These are phyloP conservation scores for Phyllosticta citrichinensis DNA, from an alignment of 2,329 filamentous ascomycete genomes.

Conservation along the genomic window DNA sequence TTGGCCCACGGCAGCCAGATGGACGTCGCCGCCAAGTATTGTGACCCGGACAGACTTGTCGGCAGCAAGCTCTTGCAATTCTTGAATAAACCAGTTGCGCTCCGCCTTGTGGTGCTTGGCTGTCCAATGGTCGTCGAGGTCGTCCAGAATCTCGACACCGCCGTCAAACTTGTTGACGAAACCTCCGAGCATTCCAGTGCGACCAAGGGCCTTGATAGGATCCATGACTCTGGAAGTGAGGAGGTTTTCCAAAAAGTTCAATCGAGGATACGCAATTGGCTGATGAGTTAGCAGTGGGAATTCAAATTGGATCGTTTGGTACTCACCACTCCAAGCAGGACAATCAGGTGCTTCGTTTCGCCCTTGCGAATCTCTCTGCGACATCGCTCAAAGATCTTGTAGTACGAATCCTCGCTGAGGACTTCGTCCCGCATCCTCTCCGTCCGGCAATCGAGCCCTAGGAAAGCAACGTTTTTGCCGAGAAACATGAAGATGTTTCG, in stretches of 20 bases:
- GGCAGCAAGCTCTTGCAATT: slow-evolving; percentile 84
- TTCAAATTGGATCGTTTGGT: neutral
- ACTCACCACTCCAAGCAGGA: slow-evolving; percentile 69
- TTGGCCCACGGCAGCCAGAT: slow-evolving; percentile 83
- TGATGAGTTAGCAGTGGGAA: slow-evolving; percentile 1
- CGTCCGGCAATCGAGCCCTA: slow-evolving; percentile 85
- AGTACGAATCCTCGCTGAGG: slow-evolving; percentile 69
- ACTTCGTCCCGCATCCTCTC: slow-evolving; percentile 81
- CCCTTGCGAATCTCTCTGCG: slow-evolving; percentile 74
- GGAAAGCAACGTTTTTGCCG: slow-evolving; percentile 66
- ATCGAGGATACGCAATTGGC: slow-evolving; percentile 37
- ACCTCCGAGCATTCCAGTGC: slow-evolving; percentile 66
- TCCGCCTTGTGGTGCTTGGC: slow-evolving; percentile 90
- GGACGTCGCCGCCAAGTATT: slow-evolving; percentile 87
- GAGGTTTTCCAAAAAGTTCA: slow-evolving; percentile 53
- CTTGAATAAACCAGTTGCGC: slow-evolving; percentile 74
- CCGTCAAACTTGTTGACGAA: slow-evolving; percentile 86
- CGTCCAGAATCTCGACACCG: slow-evolving; percentile 82
- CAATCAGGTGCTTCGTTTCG: slow-evolving; percentile 79
- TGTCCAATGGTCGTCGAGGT: slow-evolving; percentile 95
- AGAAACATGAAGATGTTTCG: slow-evolving; percentile 78
- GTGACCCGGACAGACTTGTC: slow-evolving; percentile 88
- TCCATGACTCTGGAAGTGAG: slow-evolving; percentile 79
- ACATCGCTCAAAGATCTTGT: slow-evolving; percentile 76
- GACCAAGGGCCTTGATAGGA: slow-evolving; percentile 78